Evolutionary conservation across 2,329 filamentous ascomycete species (phyloP).

Genomic region (Alternaria metachromatica): DNA sequence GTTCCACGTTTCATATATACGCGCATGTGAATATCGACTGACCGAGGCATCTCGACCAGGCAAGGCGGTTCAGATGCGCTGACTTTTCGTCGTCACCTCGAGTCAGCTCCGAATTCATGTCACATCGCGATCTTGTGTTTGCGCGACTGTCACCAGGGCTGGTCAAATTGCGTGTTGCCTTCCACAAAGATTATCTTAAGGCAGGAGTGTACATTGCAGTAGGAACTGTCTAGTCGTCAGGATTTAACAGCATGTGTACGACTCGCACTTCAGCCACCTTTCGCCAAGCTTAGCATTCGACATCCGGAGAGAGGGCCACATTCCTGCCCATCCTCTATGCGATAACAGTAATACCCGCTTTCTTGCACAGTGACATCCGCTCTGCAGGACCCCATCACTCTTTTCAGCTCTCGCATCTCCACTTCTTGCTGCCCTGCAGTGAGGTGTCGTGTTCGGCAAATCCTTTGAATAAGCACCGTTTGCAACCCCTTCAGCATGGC

Average conservation of each 20-base stretch:
- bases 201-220: no score
- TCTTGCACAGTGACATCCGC: no score
- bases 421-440: background rate
- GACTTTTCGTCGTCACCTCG: background rate
- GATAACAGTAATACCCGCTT: no score
- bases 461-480: background rate
- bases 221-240: background rate
- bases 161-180: no score
- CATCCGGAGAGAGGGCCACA: background rate
- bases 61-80: background rate
- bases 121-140: background rate
- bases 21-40: background rate
- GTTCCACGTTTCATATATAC: background rate
- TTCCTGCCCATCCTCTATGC: no score
- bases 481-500: background rate
- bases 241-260: background rate
- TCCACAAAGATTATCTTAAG: no score
- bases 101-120: background rate
- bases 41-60: background rate
- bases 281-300: background rate
- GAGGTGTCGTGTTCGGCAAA: background rate
- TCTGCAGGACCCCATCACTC: no score
- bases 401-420: background rate
- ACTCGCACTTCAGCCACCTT: background rate
- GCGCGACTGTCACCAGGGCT: background rate